Percentiles rank a stretch among this genome's conserved stretches.
phyloP scores from a whole-genome alignment of 164 flowering plant species.

The Dillenia turbinata region DNA sequence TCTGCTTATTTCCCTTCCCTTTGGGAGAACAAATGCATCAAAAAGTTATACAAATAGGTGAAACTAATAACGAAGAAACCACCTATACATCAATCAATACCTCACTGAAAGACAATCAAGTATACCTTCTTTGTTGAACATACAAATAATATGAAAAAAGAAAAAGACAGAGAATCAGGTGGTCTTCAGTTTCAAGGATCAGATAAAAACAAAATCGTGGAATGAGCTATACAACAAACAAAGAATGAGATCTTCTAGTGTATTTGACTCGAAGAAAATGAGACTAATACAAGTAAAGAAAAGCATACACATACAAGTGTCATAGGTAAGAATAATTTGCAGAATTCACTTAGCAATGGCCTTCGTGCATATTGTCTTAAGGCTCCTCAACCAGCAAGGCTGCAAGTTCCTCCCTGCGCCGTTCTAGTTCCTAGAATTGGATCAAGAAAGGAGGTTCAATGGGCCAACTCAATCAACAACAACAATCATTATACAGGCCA shows the following conservation, averaged over 20 bases:
- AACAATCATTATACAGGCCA: neutral
- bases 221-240: neutral
- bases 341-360: neutral
- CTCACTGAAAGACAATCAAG: neutral
- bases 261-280: neutral
- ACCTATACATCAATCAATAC: too few species aligned
- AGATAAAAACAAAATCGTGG: neutral
- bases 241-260: neutral
- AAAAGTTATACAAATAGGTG: too few species aligned
- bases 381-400: slow-evolving; percentile 41
- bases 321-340: neutral
- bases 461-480: too few species aligned
- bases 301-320: too few species aligned
- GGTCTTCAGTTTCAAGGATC: neutral
- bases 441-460: neutral
- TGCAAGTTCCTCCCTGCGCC: slow-evolving; percentile 74
- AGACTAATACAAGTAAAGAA: neutral
- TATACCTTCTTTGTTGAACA: neutral
- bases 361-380: slow-evolving; percentile 4
- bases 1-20: too few species aligned
- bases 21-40: too few species aligned
- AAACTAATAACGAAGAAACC: too few species aligned
- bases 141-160: neutral
- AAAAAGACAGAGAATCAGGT: neutral
- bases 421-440: slow-evolving; percentile 60